Percentiles rank a stretch among this genome's conserved stretches.
These are phyloP conservation scores for Pseudozyma flocculosa DNA, from an alignment of 1,284 basidiomycete genomes.

Conservation along the genomic window DNA sequence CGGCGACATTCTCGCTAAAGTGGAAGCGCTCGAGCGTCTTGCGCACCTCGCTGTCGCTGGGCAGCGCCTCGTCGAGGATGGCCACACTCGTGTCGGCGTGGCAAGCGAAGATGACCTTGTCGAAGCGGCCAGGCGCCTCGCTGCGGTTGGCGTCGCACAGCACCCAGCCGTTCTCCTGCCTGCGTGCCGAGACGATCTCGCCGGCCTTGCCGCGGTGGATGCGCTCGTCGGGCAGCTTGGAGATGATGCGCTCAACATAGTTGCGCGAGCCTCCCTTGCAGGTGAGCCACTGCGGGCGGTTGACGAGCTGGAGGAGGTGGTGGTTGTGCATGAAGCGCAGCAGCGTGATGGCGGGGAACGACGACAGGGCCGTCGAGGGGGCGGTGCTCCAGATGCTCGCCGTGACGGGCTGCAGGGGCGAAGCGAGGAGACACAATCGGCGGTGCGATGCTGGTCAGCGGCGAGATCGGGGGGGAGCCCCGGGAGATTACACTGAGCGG, in stretches of 20 bases:
- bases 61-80: constrained; percentile 64
- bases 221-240: constrained; percentile 8
- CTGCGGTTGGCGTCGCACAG: constrained; percentile 58
- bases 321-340: constrained; percentile 79
- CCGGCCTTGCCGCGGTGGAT: constrained; percentile 21
- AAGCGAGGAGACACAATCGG: background rate
- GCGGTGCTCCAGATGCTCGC: constrained; percentile 74
- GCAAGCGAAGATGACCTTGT: constrained; percentile 75
- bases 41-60: constrained; percentile 67
- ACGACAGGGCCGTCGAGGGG: constrained; percentile 69
- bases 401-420: constrained; percentile 35
- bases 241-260: constrained; percentile 39
- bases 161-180: constrained; percentile 10
- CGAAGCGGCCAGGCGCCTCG: constrained; percentile 51
- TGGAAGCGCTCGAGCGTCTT: constrained; percentile 41
- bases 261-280: constrained; percentile 66
- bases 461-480: too few relatives aligned
- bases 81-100: constrained; percentile 71
- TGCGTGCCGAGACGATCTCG: constrained; percentile 14
- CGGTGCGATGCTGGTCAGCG: too few relatives aligned
- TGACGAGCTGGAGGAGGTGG: constrained; percentile 72
- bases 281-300: constrained; percentile 76
- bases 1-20: constrained; percentile 72
- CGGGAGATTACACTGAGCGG: constrained; percentile 74
- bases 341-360: constrained; percentile 73